Evolutionary conservation across 768 basidiomycete genomes (phyloP).

Genomic region (Suillus cothurnatus): DNA sequence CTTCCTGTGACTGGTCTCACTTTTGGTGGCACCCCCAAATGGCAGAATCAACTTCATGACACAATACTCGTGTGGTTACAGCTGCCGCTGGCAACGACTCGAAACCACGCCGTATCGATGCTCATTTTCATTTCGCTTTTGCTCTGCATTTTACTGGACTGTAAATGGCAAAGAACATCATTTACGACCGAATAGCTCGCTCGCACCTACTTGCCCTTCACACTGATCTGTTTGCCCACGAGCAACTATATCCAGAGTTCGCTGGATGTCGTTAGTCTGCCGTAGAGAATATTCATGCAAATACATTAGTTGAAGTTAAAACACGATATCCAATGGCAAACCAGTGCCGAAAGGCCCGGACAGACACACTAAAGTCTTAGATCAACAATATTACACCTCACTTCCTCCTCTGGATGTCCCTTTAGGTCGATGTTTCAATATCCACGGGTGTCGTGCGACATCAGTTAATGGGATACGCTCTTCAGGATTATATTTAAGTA

Average conservation of each 20-base stretch:
- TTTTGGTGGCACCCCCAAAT: background rate
- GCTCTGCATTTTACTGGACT: background rate
- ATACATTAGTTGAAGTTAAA: background rate
- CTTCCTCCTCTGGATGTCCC: slow-evolving; percentile 33
- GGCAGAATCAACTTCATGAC: background rate
- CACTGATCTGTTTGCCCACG: background rate
- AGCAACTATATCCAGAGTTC: background rate
- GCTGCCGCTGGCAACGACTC: background rate
- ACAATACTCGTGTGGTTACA: background rate
- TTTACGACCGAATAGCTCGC: background rate
- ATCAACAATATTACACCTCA: slow-evolving; percentile 18
- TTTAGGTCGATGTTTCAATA: slow-evolving; percentile 66
- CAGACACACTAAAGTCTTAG: background rate
- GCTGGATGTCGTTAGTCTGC: background rate
- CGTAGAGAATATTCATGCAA: background rate
- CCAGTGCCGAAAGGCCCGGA: background rate
- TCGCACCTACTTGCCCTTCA: background rate
- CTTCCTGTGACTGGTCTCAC: background rate
- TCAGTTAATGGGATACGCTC: slow-evolving; percentile 74
- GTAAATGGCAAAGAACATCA: background rate
- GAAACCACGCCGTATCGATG: background rate
- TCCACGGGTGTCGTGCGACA: slow-evolving; percentile 86
- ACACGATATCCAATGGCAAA: background rate
- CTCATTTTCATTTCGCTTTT: background rate
- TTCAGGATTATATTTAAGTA: slow-evolving; percentile 81